Conservation (phyloP, 345 rosid species). For the Arabidopsis thaliana region DNA sequence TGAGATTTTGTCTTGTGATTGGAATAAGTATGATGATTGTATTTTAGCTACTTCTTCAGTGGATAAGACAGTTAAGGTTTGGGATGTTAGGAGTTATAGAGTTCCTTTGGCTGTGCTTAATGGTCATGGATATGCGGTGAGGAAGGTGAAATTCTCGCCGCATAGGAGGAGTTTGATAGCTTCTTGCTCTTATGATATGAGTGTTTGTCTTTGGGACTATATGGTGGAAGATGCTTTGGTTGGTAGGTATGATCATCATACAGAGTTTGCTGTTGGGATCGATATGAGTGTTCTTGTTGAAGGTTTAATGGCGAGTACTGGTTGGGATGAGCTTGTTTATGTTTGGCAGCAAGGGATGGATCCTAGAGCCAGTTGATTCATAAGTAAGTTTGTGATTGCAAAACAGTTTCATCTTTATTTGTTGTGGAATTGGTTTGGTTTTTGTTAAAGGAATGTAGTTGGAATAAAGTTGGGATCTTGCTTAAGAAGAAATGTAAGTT, state of each 20-base stretch:
- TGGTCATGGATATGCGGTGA: conserved; percentile 87
- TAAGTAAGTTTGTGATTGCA: conserved; percentile 21
- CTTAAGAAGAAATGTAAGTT: conserved; percentile 1
- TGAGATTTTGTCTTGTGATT: conserved; percentile 80
- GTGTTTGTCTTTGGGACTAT: conserved; percentile 83
- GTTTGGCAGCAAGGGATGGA: conserved; percentile 97
- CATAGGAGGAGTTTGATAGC: conserved; percentile 72
- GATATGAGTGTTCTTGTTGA: conserved; percentile 97
- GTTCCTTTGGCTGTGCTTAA: conserved; percentile 72
- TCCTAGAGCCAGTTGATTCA: conserved; percentile 68
- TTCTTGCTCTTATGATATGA: conserved; percentile 92
- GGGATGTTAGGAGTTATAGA: conserved; percentile 86
- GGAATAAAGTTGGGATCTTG: conserved; percentile 35
- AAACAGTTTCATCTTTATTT: conserved; percentile 26
- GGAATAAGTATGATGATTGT: conserved; percentile 96
- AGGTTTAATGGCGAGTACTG: conserved; percentile 85
- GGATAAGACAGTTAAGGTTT: conserved; percentile 74
- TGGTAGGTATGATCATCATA: conserved; percentile 85
- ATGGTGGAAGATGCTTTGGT: conserved; percentile 91
- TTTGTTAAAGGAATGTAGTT: neutral
- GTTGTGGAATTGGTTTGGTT: conserved; percentile 23
- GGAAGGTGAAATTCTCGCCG: conserved; percentile 87
- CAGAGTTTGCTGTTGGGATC: conserved; percentile 84
- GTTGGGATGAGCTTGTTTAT: conserved; percentile 94
- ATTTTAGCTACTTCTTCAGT: conserved; percentile 77